Conservation (phyloP, 805 yeast species). For the Nakazawaea pomicola region DNA sequence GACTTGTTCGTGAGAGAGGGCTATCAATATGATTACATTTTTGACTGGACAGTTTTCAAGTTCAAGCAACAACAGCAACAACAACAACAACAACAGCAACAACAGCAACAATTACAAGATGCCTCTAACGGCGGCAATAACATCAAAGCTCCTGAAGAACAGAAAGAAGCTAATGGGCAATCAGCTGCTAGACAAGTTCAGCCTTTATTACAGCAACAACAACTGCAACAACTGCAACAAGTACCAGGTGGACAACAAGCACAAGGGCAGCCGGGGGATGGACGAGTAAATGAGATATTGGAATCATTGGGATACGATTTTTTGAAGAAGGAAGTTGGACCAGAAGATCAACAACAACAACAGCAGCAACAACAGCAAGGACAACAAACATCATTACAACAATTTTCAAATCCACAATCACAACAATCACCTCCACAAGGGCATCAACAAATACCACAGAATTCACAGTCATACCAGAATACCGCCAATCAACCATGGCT, state of each 20-base stretch:
- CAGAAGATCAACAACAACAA: neutral
- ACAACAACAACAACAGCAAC: constrained; percentile 31
- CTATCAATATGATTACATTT: constrained; percentile 87
- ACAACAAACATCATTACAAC: neutral
- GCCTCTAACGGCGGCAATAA: constrained; percentile 11
- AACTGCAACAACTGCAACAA: constrained; percentile 16
- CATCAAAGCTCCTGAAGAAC: constrained; percentile 6
- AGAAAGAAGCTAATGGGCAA: constrained; percentile 2
- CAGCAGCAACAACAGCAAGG: neutral
- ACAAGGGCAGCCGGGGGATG: constrained; percentile 7
- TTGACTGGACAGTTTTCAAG: constrained; percentile 94
- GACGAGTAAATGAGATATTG: neutral
- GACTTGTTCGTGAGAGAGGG: constrained; percentile 85
- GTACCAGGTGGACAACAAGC: constrained; percentile 11
- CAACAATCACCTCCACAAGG: constrained; percentile 13
- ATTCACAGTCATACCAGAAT: constrained; percentile 2
- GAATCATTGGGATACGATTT: too few species aligned
- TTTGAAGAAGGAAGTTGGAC: too few species aligned
- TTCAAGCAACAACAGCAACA: constrained; percentile 56
- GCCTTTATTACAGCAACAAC: constrained; percentile 18
- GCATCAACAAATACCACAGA: constrained; percentile 13
- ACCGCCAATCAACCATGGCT: constrained; percentile 12
- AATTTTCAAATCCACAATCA: neutral
- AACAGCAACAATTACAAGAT: constrained; percentile 18
- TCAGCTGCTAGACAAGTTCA: constrained; percentile 13